Base-by-base conservation (phyloP, 208 protist genomes). In the Leishmania turanica region DNA sequence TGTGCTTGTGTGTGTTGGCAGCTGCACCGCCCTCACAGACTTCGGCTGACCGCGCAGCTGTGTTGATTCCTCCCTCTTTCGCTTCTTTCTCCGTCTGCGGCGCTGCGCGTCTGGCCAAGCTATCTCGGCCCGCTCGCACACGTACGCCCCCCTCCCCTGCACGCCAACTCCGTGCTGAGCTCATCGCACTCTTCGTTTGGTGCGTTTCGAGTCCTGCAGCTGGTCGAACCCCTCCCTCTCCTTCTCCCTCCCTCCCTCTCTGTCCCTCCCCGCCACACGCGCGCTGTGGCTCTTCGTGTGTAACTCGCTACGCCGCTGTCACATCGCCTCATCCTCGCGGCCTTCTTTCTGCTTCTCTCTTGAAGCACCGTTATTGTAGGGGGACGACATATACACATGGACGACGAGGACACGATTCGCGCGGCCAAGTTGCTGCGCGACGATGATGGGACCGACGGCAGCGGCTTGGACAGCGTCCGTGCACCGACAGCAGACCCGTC, bases 401-500 rank as follows among this genome's bases (percentile, higher is more conserved):
- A 83, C 42, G 85, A 78, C 64, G 73, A 82, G 51, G 81, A 88
- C 66, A 51, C 74, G 0, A 78, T 77, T 58, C 84, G 84, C 47
- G 80, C 75, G 42, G 78, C 62, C 13, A 56, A 34, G 65, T 75
- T 87, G 40, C 80, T 86, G 66, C 79, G 75, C 66, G 75, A 85
- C 53, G 47, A 82, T 7, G 84, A 88, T 11, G 78, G 77, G 5
- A 69, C 88, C 11, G 80, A 66, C 24, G 42, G 53, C 77, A 74
- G 34, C 49, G 75, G 51, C 15, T 9, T 45, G n/a, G 72, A 60
- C 31, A 70, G 5, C 47, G 13, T 21, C 51, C 37, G 65, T 8
- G 70, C 64, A 45, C 24, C 72, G 37, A 9, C 68, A 24, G 37
- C 58, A 11, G 94, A 97, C 79, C 86, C 89, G 19, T 89, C 79